Evolutionary conservation across 2,329 filamentous ascomycete genomes (phyloP), one percentile per base, ranked within the genome.

Genomic region (Sporothrix dimorphospora): DNA sequence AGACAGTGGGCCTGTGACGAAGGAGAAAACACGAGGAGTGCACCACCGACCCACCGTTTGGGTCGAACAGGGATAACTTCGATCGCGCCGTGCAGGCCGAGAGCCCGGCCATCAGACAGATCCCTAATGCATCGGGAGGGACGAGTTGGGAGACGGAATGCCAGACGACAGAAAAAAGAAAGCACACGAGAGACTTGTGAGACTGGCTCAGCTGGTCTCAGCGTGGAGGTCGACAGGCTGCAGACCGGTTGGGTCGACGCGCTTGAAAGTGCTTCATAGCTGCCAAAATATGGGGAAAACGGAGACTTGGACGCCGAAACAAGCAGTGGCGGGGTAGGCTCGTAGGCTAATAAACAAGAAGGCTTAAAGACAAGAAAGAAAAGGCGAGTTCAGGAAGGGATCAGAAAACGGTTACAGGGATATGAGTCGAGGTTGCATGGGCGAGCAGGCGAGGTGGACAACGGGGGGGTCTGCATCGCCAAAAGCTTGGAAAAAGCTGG

Each of bases 401-500:
- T 24, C 49, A 11, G 19, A 55, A 27, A 14, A 51, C 7, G 19
- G n/a, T 6, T 42, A 42, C 8, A 21, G 19, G 8, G n/a, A 51
- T n/a, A 1, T 1, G 19, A 1, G 51, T 27, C 24, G 51, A 53
- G 51, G 51, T 53, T 53, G 55, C 55, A 57, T 45, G 9, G n/a
- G 19, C n/a, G n/a, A n/a, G 49, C n/a, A 53, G 30, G 19, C n/a
- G n/a, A n/a, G 49, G 7, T 24, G 30, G 30, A 49, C 21, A n/a
- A 61, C 8, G 8, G 21, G 9, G 63, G 21, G 19, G 19, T 19
- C 19, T 8, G 42, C 12, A 49, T 66, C 63, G 63, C 42, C 63
- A 66, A 49, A 66, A 66, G 42, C 42, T 49, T 49, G 42, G 63
- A 66, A 66, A 66, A 66, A 66, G 63, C 65, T 68, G 65, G 65